phyloP scores from a whole-genome alignment of 257 asterid genomes.

The Salvia splendens region DNA sequence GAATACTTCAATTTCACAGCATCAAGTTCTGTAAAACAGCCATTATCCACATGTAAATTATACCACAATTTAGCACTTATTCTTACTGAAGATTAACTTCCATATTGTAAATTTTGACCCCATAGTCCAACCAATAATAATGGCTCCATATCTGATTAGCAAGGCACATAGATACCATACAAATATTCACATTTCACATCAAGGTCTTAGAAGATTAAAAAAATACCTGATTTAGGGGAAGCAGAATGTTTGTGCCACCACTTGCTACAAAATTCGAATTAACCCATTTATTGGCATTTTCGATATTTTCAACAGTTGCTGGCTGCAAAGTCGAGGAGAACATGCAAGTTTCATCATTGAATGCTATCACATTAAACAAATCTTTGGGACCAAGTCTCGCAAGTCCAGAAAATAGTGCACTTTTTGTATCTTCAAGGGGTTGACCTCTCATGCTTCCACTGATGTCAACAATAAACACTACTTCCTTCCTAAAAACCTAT shows the following conservation, averaged over 20 bases:
- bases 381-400: conserved; percentile 59
- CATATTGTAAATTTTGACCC: background rate
- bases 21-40: conserved; percentile 4
- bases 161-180: background rate
- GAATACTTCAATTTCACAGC: background rate
- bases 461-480: conserved; percentile 71
- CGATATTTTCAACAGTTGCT: conserved; percentile 56
- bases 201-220: conserved; percentile 28
- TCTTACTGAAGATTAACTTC: background rate
- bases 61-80: background rate
- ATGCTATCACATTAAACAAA: conserved; percentile 59
- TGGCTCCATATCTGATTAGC: background rate
- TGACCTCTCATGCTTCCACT: conserved; percentile 76
- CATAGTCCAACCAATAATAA: background rate
- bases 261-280: conserved; percentile 61
- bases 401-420: conserved; percentile 60
- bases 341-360: conserved; percentile 52
- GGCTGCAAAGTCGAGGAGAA: conserved; percentile 58
- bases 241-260: conserved; percentile 64
- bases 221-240: conserved; percentile 62
- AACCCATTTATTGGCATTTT: conserved; percentile 58
- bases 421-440: conserved; percentile 62
- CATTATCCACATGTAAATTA: background rate
- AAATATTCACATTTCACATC: conserved; percentile 11
- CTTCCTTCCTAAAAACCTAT: conserved; percentile 65